Base-by-base conservation (phyloP, 192 early-diverging fungal species). In the Allomyces macrogynus region DNA sequence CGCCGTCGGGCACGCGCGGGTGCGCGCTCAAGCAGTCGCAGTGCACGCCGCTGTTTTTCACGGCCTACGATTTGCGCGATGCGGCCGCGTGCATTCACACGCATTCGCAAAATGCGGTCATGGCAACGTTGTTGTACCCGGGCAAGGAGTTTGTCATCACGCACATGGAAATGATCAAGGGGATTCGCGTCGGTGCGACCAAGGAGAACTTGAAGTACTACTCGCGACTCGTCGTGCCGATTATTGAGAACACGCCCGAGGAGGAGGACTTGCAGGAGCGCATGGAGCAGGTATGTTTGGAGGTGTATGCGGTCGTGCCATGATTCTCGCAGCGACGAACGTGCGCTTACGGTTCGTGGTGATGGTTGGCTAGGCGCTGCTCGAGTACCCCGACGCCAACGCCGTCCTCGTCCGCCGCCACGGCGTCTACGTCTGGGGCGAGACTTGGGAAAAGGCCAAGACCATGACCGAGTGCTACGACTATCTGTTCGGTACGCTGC, bases 81-180 rank as follows among this genome's bases (percentile, higher is more conserved):
- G 90, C 92, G 24, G 86, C 86, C 40, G 89, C 90, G 7, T 95
- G 92, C 78, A 92, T 97, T 70, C 92, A 97, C 72, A 94, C 92
- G 5, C 95, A 97, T 75, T 95, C 92, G 32, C 91, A 94, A 70
- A 78, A 90, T 70, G 95, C 95, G 1, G 91, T 97, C 23, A 86
- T 97, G 84, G 91, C 75, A 4, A 95, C 95, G 0, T 70, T 97
- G 71, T 71, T 97, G 49, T 91, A 78, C 66, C 62, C 75, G 14
- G 84, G 85, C 11, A 75, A 82, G 9, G 81, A 78, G 61, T 97
- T 97, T 75, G 71, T 72, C 10, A 93, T 97, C 65, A 89, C 90
- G 10, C 90, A 95, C 73, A 92, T 95, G 71, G 95, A 97, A 71
- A 97, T 97, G 95, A 97, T 97, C 77, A 97, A 97, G 77, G 95